Conservation (phyloP, 345 rosid species). For the Hibiscus trionum region DNA sequence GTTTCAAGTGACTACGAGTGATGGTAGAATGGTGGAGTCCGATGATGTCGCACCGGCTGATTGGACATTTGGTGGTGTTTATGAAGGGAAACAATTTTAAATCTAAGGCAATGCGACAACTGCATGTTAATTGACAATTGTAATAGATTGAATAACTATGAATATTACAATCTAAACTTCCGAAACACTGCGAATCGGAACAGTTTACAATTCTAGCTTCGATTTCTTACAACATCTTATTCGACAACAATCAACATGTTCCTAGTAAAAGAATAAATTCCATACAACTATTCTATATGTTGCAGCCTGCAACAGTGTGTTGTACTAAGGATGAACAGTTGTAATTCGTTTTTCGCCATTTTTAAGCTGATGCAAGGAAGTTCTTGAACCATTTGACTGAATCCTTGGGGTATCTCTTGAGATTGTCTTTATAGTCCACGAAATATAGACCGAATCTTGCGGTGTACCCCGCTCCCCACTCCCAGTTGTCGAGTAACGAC, state of each 20-base stretch:
- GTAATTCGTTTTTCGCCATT: neutral
- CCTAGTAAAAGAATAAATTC: neutral
- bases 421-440: constrained; percentile 73
- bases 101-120: neutral
- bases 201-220: neutral
- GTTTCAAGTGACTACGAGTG: constrained; percentile 38
- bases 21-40: constrained; percentile 24
- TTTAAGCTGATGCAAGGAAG: constrained; percentile 48
- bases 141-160: neutral
- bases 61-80: constrained; percentile 48
- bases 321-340: neutral
- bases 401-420: constrained; percentile 82
- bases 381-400: constrained; percentile 92
- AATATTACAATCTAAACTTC: neutral
- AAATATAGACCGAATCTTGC: constrained; percentile 91
- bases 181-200: neutral
- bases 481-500: constrained; percentile 93
- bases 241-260: neutral
- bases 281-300: neutral
- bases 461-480: constrained; percentile 84
- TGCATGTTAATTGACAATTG: neutral
- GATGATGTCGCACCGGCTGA: constrained; percentile 20
- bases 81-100: constrained; percentile 20
- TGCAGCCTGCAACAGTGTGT: neutral
- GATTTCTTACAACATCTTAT: neutral